Percentiles rank a stretch among this genome's conserved stretches.
These are phyloP conservation scores for Acer negundo DNA, from an alignment of 345 rosid genomes.

Conservation along the genomic window DNA sequence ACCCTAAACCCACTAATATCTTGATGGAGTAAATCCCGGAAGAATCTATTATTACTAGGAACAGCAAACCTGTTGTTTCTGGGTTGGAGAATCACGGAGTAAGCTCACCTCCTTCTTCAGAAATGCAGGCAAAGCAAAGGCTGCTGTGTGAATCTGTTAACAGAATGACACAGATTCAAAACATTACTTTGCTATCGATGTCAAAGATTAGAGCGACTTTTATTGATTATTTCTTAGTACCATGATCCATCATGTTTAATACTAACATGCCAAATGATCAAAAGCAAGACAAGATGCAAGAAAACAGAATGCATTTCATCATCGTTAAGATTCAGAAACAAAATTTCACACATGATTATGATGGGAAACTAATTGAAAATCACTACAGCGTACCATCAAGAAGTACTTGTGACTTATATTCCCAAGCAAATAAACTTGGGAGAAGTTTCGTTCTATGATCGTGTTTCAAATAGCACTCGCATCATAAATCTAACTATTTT, in stretches of 20 bases:
- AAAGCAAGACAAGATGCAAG: neutral
- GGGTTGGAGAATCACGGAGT: conserved; percentile 30
- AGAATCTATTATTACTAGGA: conserved; percentile 12
- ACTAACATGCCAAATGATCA: no score
- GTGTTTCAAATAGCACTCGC: neutral
- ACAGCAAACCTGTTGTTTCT: neutral
- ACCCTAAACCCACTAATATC: neutral
- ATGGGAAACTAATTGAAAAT: neutral
- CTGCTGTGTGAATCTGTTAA: conserved; percentile 84
- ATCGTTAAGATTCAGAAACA: neutral
- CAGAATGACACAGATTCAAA: conserved; percentile 6
- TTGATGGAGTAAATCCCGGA: neutral
- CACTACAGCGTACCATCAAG: no score
- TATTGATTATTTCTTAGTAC: neutral
- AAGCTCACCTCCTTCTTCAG: conserved; percentile 72
- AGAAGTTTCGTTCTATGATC: neutral
- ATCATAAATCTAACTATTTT: neutral
- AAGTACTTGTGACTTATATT: neutral
- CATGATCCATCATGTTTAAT: neutral
- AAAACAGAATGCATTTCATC: neutral
- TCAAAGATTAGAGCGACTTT: neutral
- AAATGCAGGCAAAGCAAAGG: conserved; percentile 85
- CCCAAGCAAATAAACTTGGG: neutral
- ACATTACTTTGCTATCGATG: neutral
- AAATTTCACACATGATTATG: neutral